Evolutionary conservation across 176 grass and related monocot species (phyloP).

Genomic region (Carex scoparia): DNA sequence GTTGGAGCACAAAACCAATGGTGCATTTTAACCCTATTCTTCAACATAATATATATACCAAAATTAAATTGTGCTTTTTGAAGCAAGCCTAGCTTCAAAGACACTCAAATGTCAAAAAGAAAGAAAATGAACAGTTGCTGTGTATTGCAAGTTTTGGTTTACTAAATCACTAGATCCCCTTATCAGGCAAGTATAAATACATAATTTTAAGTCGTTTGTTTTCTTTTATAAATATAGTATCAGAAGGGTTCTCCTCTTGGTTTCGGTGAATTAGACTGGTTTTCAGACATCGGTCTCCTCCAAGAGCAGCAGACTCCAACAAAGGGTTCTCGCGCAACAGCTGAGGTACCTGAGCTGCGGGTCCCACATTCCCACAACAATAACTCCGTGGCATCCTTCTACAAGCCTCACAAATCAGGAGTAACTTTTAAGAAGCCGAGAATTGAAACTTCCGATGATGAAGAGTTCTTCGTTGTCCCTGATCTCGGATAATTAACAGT

Average conservation of each 20-base stretch:
- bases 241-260: conserved; percentile 59
- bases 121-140: neutral
- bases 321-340: conserved; percentile 37
- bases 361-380: conserved; percentile 26
- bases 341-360: conserved; percentile 65
- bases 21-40: too few relatives aligned
- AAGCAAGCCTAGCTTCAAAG: neutral
- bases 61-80: neutral
- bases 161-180: neutral
- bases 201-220: neutral
- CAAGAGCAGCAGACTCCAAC: conserved; percentile 34
- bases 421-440: conserved; percentile 56
- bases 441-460: conserved; percentile 67
- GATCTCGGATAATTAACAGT: conserved; percentile 59
- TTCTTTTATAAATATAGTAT: conserved; percentile 27
- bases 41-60: neutral
- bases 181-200: neutral
- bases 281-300: conserved; percentile 68
- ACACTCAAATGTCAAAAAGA: neutral
- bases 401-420: conserved; percentile 34
- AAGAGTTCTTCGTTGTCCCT: conserved; percentile 77
- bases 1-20: too few relatives aligned
- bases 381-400: conserved; percentile 23
- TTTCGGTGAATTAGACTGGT: conserved; percentile 76
- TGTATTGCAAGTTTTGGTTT: neutral